Evolutionary conservation across 768 basidiomycete species (phyloP).

Genomic region (Leccinum disarticulatum): DNA sequence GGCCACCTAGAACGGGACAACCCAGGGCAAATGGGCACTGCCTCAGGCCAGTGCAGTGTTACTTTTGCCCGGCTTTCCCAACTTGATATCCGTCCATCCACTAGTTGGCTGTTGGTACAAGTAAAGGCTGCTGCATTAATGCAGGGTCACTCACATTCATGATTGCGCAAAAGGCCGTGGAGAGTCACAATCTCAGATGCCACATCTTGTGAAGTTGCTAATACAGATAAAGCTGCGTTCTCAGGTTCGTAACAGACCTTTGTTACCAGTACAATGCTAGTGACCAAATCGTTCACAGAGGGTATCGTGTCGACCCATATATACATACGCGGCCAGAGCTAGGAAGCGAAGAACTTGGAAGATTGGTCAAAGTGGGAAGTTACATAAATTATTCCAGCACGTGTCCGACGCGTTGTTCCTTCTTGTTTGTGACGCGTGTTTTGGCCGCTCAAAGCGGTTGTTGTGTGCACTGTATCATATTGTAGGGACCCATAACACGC

Average conservation of each 20-base stretch:
- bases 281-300: background rate
- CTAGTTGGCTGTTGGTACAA: background rate
- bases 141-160: background rate
- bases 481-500: background rate
- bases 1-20: background rate
- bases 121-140: background rate
- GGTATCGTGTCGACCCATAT: background rate
- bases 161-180: background rate
- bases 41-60: background rate
- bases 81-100: background rate
- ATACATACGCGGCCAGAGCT: too few species aligned
- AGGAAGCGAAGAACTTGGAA: background rate
- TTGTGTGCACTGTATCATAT: too few species aligned
- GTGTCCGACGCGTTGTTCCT: slow-evolving; percentile 15
- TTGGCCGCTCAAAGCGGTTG: too few species aligned
- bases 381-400: slow-evolving; percentile 5
- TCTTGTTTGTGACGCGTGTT: slow-evolving; percentile 2
- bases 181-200: background rate
- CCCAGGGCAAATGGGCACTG: background rate
- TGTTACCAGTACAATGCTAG: background rate
- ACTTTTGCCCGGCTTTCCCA: background rate
- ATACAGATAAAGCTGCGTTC: background rate
- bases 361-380: background rate
- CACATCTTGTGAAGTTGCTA: background rate
- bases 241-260: background rate